phyloP scores from a whole-genome alignment of 2,329 filamentous ascomycete genomes.

The Neurospora sp. region DNA sequence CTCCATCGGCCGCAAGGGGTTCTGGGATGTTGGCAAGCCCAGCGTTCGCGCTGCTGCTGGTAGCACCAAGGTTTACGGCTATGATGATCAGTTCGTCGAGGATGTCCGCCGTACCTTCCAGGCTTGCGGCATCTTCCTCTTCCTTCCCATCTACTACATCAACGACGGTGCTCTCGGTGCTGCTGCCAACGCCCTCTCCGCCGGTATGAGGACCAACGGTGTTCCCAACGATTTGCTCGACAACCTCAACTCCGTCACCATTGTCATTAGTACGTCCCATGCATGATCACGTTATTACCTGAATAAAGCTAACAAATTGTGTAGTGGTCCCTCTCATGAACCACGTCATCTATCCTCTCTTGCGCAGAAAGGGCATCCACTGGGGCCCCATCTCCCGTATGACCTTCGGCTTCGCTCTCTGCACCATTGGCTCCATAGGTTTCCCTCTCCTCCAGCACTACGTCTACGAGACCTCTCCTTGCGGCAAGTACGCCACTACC shows the following conservation, averaged over 20 bases:
- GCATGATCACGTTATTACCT: not conserved
- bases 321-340: slow-evolving; percentile 30
- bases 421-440: slow-evolving; percentile 32
- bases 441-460: slow-evolving; percentile 30
- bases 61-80: slow-evolving; percentile 34
- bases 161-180: slow-evolving; percentile 39
- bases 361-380: slow-evolving; percentile 29
- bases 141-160: slow-evolving; percentile 31
- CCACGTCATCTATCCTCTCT: slow-evolving; percentile 33
- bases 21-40: slow-evolving; percentile 51
- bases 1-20: slow-evolving; percentile 30
- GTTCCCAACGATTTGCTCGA: slow-evolving; percentile 37
- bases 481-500: slow-evolving; percentile 27
- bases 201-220: slow-evolving; percentile 35
- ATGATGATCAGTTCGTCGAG: slow-evolving; percentile 56
- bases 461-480: slow-evolving; percentile 30
- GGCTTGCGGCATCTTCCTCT: slow-evolving; percentile 47
- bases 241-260: slow-evolving; percentile 39
- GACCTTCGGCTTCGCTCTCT: slow-evolving; percentile 38
- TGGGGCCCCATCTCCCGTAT: slow-evolving; percentile 37
- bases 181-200: slow-evolving; percentile 34
- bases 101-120: slow-evolving; percentile 49
- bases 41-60: slow-evolving; percentile 36
- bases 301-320: not conserved
- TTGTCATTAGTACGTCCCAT: slow-evolving; percentile 25